Percentiles rank a stretch among this genome's conserved stretches.
phyloP scores from a whole-genome alignment of 176 grass and related monocot genomes.

The Aegilops sharonensis region DNA sequence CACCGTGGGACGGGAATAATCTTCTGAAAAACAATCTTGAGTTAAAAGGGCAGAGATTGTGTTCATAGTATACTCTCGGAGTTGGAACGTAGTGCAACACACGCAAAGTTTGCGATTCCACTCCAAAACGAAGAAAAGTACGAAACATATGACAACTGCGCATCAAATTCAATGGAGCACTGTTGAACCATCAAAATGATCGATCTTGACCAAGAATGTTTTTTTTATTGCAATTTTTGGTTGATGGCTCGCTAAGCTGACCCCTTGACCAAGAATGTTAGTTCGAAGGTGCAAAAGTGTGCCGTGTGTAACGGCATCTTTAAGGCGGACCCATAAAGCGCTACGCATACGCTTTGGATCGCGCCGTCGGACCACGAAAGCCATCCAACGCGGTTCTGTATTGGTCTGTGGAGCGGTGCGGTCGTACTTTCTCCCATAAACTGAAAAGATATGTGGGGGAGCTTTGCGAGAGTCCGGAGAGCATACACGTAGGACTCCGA shows the following conservation, averaged over 20 bases:
- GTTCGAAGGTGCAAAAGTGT: background rate
- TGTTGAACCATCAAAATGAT: background rate
- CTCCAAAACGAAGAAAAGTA: background rate
- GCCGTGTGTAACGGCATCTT: too few relatives aligned
- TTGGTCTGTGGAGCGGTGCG: too few relatives aligned
- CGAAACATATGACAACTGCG: background rate
- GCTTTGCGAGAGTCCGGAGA: too few relatives aligned
- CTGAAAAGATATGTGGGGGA: too few relatives aligned
- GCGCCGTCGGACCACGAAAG: too few relatives aligned
- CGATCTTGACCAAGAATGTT: background rate
- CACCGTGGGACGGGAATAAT: background rate
- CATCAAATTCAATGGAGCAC: background rate
- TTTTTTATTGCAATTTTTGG: too few relatives aligned
- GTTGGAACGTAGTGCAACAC: background rate
- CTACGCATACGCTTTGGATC: too few relatives aligned
- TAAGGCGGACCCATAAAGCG: too few relatives aligned
- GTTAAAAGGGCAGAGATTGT: background rate
- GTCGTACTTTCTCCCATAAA: too few relatives aligned
- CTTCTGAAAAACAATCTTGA: background rate
- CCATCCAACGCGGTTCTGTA: too few relatives aligned
- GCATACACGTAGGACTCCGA: too few relatives aligned
- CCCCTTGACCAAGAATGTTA: background rate
- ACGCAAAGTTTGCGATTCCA: background rate
- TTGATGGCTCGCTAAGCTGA: too few relatives aligned
- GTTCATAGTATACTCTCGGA: background rate